Evolutionary conservation across 2,329 filamentous ascomycete species (phyloP), one percentile per base, ranked within the genome.

Genomic region (Fulvia fulva): DNA sequence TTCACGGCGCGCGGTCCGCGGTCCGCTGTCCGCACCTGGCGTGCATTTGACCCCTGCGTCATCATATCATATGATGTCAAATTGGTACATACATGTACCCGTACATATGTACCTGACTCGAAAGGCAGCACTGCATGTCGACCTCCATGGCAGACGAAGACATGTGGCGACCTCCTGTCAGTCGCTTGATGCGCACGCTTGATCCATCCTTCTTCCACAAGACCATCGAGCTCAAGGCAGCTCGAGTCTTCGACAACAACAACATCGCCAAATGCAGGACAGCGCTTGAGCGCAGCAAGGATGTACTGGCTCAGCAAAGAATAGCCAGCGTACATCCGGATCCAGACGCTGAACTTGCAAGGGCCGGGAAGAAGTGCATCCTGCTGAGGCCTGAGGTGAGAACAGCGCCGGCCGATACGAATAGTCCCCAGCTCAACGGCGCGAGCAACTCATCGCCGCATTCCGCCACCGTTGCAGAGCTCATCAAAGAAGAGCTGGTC

Each of bases 151-250:
- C 65, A 47, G 71, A 67, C 26, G 37, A 67, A 53, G 67, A 76
- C 53, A 85, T 86, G 82, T 90, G 96, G 74, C 85, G 87, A 64
- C 90, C 91, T 49, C 91, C 92, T 23, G 80, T 91, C 59, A 87
- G 93, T 67, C 88, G 89, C 73, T 86, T 87, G 59, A 89, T 90
- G 78, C 86, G 86, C 70, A 83, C 84, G 51, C 84, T 99, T 63
- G 92, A 99, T 77, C 87, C 90, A 65, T 82, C 87, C 16, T 87
- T 95, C 63, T 97, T 97, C 78, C 80, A 83, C 53, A 90, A 87
- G 73, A 89, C 81, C 0, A 77, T 96, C 56, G 86, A 87, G 23
- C 79, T 93, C 23, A 84, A 91, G 8, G 92, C 91, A 2, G 93
- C 91, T 6, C 84, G 88, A 37, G 80, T 97, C 46, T 83, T 84